These are phyloP conservation scores for Rhizopogon rudus DNA, from an alignment of 768 basidiomycete genomes.

Conservation along the genomic window DNA sequence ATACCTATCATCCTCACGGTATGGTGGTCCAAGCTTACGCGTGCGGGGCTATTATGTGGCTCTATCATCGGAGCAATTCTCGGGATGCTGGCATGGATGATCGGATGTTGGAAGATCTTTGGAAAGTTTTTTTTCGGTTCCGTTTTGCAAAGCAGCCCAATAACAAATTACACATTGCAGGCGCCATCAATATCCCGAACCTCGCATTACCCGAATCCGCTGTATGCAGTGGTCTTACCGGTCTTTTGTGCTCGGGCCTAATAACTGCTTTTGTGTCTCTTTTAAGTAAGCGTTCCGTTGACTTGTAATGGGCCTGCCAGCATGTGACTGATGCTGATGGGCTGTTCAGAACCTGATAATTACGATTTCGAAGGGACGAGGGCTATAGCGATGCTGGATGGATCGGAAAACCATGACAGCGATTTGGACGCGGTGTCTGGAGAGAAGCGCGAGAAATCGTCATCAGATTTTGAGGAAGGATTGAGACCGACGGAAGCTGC, in stretches of 20 bases:
- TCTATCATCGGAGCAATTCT: conserved; percentile 28
- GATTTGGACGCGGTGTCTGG: background rate
- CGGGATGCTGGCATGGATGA: conserved; percentile 34
- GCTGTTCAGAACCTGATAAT: conserved; percentile 21
- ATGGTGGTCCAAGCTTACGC: conserved; percentile 30
- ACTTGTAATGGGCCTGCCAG: background rate
- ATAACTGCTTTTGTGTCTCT: conserved; percentile 27
- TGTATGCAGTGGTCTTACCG: conserved; percentile 28
- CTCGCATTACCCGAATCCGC: conserved; percentile 31
- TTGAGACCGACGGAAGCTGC: background rate
- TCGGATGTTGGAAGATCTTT: conserved; percentile 31
- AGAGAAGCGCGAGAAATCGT: conserved; percentile 8
- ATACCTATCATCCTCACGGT: conserved; percentile 33
- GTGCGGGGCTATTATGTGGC: conserved; percentile 25
- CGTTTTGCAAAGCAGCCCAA: background rate
- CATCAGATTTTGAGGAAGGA: background rate
- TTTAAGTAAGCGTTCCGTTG: conserved; percentile 21
- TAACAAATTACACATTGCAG: conserved; percentile 7
- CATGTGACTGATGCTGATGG: background rate
- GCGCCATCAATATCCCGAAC: conserved; percentile 28
- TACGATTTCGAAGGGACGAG: conserved; percentile 31
- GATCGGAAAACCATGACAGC: background rate
- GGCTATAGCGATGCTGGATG: conserved; percentile 24
- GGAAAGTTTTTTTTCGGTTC: conserved; percentile 13
- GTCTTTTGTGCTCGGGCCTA: conserved; percentile 25